Conservation (phyloP, 805 yeast species). For the Jamesozyma gamospora region DNA sequence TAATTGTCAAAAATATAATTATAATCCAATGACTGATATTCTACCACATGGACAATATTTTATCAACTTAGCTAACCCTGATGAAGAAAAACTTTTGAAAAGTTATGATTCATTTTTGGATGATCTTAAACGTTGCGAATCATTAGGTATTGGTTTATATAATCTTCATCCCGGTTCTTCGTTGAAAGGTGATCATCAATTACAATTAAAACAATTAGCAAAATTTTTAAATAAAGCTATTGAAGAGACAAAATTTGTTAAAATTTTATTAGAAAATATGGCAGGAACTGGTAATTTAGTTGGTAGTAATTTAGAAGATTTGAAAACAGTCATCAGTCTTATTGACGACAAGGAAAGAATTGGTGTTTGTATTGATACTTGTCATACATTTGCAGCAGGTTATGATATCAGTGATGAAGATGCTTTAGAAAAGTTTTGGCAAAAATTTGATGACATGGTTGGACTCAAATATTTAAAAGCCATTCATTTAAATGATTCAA, state of each 20-base stretch:
- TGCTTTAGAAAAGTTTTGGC: constrained; percentile 59
- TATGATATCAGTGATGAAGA: constrained; percentile 65
- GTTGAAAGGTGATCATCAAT: constrained; percentile 55
- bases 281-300: constrained; percentile 92
- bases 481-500: constrained; percentile 87
- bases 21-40: constrained; percentile 66
- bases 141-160: constrained; percentile 71
- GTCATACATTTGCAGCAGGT: constrained; percentile 96
- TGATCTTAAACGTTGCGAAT: constrained; percentile 81
- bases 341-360: constrained; percentile 74
- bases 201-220: constrained; percentile 63
- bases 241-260: constrained; percentile 63
- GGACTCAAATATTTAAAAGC: constrained; percentile 72
- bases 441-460: constrained; percentile 56
- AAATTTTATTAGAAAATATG: constrained; percentile 90
- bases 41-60: constrained; percentile 94
- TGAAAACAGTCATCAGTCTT: constrained; percentile 60
- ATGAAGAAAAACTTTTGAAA: constrained; percentile 61
- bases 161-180: constrained; percentile 93
- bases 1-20: constrained; percentile 53
- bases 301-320: constrained; percentile 72
- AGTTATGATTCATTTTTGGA: constrained; percentile 74
- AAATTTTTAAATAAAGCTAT: constrained; percentile 72
- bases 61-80: constrained; percentile 89
- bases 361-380: constrained; percentile 96